phyloP scores from a whole-genome alignment of 305 asterid species.

The Coffea humblotiana region DNA sequence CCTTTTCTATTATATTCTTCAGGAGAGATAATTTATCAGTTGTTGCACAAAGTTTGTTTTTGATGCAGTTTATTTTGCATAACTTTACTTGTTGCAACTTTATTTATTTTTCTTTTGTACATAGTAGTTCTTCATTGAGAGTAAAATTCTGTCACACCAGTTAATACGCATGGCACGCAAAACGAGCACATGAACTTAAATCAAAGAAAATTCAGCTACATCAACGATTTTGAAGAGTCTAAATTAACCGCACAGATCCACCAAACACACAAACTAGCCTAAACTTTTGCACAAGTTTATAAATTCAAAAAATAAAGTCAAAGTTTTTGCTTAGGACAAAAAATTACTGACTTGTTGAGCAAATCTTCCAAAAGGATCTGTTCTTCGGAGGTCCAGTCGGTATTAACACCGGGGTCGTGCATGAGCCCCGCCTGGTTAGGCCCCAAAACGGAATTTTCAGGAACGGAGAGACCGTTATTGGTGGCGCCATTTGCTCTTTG shows the following conservation, averaged over 20 bases:
- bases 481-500: constrained; percentile 34
- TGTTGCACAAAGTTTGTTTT: background rate
- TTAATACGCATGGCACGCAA: background rate
- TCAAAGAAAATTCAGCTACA: background rate
- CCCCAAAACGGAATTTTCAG: constrained; percentile 42
- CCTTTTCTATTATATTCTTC: background rate
- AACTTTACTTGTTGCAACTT: background rate
- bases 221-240: background rate
- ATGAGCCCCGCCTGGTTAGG: constrained; percentile 39
- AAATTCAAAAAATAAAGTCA: too few species aligned
- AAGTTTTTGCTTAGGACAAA: background rate
- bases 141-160: background rate
- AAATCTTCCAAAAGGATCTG: constrained; percentile 46
- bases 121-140: background rate
- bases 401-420: constrained; percentile 31
- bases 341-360: constrained; percentile 36
- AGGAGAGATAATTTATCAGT: background rate
- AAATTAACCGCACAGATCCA: background rate
- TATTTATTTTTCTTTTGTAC: background rate
- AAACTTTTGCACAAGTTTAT: background rate
- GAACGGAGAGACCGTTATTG: constrained; percentile 33
- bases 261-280: too few species aligned
- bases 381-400: constrained; percentile 39
- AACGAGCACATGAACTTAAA: background rate
- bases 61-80: background rate